Percentiles rank a stretch among this genome's conserved stretches.
Evolutionary conservation across 352 stramenopile genomes (phyloP).

Genomic region (Phytophthora capsici): DNA sequence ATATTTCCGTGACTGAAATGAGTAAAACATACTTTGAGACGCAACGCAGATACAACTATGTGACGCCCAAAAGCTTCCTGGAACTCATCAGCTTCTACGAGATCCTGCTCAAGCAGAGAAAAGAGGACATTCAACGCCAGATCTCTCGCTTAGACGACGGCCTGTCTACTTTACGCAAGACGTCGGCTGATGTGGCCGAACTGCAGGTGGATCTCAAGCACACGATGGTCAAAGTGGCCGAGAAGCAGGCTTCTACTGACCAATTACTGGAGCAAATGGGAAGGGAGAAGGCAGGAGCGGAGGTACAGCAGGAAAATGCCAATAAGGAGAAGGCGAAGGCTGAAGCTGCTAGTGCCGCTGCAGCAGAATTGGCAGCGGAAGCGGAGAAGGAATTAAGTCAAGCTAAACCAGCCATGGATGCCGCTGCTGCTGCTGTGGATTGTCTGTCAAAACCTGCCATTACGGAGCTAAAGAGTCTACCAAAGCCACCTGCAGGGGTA

Average conservation of each 20-base stretch:
- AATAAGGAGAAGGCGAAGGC: constrained; percentile 95
- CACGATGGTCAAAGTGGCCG: constrained; percentile 95
- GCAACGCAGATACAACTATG: constrained; percentile 97
- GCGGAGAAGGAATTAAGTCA: constrained; percentile 95
- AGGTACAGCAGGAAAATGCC: constrained; percentile 94
- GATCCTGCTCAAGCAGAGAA: constrained; percentile 95
- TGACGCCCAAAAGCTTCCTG: constrained; percentile 98
- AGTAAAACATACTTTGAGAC: constrained; percentile 95
- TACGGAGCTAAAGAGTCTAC: constrained; percentile 97
- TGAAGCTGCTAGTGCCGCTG: constrained; percentile 90
- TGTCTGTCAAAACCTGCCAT: constrained; percentile 97
- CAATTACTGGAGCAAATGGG: constrained; percentile 95
- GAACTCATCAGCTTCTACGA: constrained; percentile 99
- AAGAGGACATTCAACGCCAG: constrained; percentile 94
- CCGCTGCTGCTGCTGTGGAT: constrained; percentile 94
- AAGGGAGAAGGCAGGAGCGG: constrained; percentile 92
- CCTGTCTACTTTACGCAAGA: constrained; percentile 96
- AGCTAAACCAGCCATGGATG: constrained; percentile 97
- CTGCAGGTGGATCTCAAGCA: constrained; percentile 96
- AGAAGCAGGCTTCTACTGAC: constrained; percentile 96
- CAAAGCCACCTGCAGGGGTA: constrained; percentile 95
- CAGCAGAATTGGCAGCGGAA: constrained; percentile 92
- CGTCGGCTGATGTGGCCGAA: constrained; percentile 95
- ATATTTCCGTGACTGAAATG: constrained; percentile 97
- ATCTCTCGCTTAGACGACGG: constrained; percentile 97